Conservation (phyloP, 805 yeast genomes). For the Priceomyces melissophilus region DNA sequence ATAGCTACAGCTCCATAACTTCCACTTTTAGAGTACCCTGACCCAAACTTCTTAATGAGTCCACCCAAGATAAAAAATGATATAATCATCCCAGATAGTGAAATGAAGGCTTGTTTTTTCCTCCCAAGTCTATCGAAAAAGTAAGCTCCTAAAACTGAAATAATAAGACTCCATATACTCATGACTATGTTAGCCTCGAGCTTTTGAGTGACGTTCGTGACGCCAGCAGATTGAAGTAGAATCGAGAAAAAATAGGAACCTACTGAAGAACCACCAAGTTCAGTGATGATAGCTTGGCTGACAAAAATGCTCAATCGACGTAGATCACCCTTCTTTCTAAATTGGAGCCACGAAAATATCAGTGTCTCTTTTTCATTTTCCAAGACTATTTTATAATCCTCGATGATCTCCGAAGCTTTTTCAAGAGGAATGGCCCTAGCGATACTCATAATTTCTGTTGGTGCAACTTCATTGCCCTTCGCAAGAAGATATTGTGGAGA, state of each 20-base stretch:
- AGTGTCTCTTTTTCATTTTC: background rate
- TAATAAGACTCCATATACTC: constrained; percentile 11
- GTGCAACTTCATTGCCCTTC: constrained; percentile 13
- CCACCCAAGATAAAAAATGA: constrained; percentile 9
- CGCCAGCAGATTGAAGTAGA: constrained; percentile 11
- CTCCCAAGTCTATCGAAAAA: constrained; percentile 13
- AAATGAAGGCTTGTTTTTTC: constrained; percentile 5
- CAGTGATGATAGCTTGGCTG: constrained; percentile 10
- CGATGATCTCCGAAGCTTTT: background rate
- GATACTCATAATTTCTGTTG: constrained; percentile 10
- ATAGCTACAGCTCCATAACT: constrained; percentile 13
- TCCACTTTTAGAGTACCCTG: constrained; percentile 9
- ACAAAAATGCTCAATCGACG: constrained; percentile 7
- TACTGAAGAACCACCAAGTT: constrained; percentile 15
- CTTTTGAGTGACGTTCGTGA: constrained; percentile 7
- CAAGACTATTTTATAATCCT: background rate
- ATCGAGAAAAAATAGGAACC: constrained; percentile 13
- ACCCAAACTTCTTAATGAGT: constrained; percentile 9
- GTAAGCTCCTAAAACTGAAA: constrained; percentile 8
- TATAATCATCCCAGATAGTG: constrained; percentile 5
- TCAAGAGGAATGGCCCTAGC: background rate
- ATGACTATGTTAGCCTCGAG: constrained; percentile 8
- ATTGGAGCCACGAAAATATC: constrained; percentile 6
- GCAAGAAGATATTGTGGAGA: constrained; percentile 16
- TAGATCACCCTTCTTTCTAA: constrained; percentile 7